phyloP scores from a whole-genome alignment of 345 rosid genomes.

The Cardiospermum halicacabum region DNA sequence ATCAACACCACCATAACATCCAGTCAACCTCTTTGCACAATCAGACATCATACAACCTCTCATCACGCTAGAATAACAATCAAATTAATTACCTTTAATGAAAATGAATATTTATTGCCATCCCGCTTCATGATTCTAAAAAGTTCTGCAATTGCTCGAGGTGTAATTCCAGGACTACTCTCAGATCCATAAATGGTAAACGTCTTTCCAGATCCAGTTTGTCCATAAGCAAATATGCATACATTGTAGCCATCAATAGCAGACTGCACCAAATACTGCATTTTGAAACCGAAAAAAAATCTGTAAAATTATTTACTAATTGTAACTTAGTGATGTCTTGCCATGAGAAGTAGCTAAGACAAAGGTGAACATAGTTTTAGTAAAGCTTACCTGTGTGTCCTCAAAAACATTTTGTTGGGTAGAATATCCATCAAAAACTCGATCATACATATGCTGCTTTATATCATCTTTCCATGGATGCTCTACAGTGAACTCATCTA shows the following conservation, averaged over 20 bases:
- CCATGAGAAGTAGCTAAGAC: background rate
- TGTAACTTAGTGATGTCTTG: background rate
- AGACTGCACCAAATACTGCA: slow-evolving; percentile 89
- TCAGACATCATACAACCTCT: too few relatives aligned
- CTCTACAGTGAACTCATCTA: slow-evolving; percentile 87
- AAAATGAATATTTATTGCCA: slow-evolving; percentile 72
- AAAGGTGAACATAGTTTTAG: slow-evolving; percentile 1
- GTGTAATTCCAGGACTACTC: slow-evolving; percentile 77
- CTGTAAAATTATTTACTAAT: background rate
- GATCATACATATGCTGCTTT: slow-evolving; percentile 90
- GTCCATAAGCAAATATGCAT: slow-evolving; percentile 97
- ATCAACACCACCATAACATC: too few relatives aligned
- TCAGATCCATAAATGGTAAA: slow-evolving; percentile 88
- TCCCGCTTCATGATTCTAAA: slow-evolving; percentile 74
- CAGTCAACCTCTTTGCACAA: too few relatives aligned
- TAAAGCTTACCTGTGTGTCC: slow-evolving; percentile 68
- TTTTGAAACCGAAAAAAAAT: slow-evolving; percentile 5
- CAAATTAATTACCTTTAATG: slow-evolving; percentile 56
- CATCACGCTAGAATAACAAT: too few relatives aligned
- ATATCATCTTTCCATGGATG: slow-evolving; percentile 95
- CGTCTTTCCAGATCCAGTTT: slow-evolving; percentile 98
- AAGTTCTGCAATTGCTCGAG: slow-evolving; percentile 83
- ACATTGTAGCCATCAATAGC: slow-evolving; percentile 96
- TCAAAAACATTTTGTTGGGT: slow-evolving; percentile 83
- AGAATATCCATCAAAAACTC: slow-evolving; percentile 73